A percentile compares a stretch with the other conserved stretches of the same genome.
These are phyloP conservation scores for Gaeumannomyces tritici DNA, from an alignment of 2,329 filamentous ascomycete genomes.

Conservation along the genomic window DNA sequence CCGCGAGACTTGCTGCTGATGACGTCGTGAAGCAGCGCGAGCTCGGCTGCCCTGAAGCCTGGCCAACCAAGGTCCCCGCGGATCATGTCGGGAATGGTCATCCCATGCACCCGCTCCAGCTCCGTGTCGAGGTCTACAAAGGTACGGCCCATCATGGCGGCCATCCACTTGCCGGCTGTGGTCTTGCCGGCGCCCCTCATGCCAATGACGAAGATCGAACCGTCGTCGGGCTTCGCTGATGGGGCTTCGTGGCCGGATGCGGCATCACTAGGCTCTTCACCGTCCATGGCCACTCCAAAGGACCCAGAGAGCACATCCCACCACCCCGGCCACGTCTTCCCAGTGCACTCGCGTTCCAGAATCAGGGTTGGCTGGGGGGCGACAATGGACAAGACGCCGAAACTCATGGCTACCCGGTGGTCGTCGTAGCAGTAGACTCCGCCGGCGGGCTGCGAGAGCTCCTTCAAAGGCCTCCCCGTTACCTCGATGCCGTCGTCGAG, in stretches of 20 bases:
- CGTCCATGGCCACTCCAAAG: slow-evolving; percentile 70
- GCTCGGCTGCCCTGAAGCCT: slow-evolving; percentile 72
- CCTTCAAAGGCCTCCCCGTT: slow-evolving; percentile 37
- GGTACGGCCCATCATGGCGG: slow-evolving; percentile 62
- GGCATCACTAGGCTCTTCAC: slow-evolving; percentile 46
- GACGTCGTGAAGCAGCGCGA: slow-evolving; percentile 62
- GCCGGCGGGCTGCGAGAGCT: slow-evolving; percentile 44
- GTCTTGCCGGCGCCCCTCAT: slow-evolving; percentile 98
- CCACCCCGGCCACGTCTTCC: slow-evolving; percentile 98
- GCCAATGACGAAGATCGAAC: slow-evolving; percentile 86
- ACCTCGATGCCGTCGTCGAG: slow-evolving; percentile 90
- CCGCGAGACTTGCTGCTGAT: slow-evolving; percentile 66
- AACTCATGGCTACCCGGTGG: slow-evolving; percentile 96
- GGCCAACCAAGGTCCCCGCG: slow-evolving; percentile 67
- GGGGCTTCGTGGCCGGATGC: slow-evolving; percentile 22
- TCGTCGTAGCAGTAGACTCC: slow-evolving; percentile 93
- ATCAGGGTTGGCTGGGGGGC: slow-evolving; percentile 66
- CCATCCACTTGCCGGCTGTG: slow-evolving; percentile 81
- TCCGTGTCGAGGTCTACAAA: slow-evolving; percentile 84
- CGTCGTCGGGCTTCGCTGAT: slow-evolving; percentile 25
- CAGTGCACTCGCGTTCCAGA: slow-evolving; percentile 83
- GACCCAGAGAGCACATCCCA: slow-evolving; percentile 80
- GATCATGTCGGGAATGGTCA: slow-evolving; percentile 81
- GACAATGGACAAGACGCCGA: slow-evolving; percentile 75
- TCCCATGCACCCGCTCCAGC: slow-evolving; percentile 63